Conservation (phyloP, 2,329 filamentous ascomycete species). For the Diaporthe velutina region DNA sequence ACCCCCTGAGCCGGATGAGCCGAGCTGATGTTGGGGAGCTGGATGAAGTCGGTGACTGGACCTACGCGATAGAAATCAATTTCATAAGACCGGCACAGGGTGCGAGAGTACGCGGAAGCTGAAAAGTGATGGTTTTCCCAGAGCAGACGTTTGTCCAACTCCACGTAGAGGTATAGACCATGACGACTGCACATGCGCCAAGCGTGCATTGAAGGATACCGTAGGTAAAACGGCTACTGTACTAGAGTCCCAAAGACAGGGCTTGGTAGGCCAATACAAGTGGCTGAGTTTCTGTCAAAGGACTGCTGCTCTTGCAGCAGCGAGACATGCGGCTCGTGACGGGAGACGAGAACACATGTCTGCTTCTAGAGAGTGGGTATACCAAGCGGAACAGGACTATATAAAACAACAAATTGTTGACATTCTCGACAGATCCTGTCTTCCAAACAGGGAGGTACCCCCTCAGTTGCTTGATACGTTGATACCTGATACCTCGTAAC, state of each 20-base stretch:
- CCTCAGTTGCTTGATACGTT: not conserved
- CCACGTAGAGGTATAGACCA: too few species aligned
- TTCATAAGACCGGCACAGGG: not conserved
- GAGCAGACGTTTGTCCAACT: not conserved
- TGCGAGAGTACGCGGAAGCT: not conserved
- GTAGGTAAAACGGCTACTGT: too few species aligned
- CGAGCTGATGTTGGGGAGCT: not conserved
- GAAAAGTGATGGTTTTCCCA: not conserved
- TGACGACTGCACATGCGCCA: not conserved
- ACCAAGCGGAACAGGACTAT: not conserved
- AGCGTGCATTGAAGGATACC: not conserved
- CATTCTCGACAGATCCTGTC: not conserved
- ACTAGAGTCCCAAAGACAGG: not conserved
- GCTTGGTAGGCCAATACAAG: too few species aligned
- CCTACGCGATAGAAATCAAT: not conserved
- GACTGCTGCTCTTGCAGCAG: not conserved
- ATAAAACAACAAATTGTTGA: not conserved
- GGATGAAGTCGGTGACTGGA: not conserved
- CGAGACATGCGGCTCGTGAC: too few species aligned
- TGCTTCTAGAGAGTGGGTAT: not conserved
- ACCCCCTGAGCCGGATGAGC: slow-evolving; percentile 7
- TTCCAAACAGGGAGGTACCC: not conserved
- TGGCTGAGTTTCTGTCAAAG: not conserved
- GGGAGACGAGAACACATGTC: not conserved
- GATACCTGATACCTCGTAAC: not conserved